These are phyloP conservation scores for Mortierella sp. DNA, from an alignment of 371 early-diverging fungal species.

Conservation along the genomic window DNA sequence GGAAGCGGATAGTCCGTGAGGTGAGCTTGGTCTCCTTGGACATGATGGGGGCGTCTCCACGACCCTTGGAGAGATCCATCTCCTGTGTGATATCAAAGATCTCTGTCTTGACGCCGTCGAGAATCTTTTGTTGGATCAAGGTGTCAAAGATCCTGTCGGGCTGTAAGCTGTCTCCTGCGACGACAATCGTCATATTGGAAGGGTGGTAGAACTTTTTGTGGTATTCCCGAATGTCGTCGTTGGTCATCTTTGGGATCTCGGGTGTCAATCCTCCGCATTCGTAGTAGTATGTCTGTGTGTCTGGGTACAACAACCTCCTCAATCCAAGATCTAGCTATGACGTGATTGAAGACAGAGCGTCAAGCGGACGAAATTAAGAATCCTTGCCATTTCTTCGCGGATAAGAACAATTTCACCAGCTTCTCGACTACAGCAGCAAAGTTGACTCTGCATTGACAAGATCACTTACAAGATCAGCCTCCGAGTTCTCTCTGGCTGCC, in stretches of 20 bases:
- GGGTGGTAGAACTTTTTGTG: slow-evolving; percentile 75
- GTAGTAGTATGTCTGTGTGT: slow-evolving; percentile 69
- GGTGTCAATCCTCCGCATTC: slow-evolving; percentile 82
- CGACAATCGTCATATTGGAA: slow-evolving; percentile 72
- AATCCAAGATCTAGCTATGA: slow-evolving; percentile 58
- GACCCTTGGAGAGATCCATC: slow-evolving; percentile 52
- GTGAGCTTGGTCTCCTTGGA: slow-evolving; percentile 43
- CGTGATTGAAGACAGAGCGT: too few relatives aligned
- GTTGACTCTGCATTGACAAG: neutral
- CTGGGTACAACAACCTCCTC: slow-evolving; percentile 63
- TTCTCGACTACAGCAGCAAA: neutral
- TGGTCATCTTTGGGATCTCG: slow-evolving; percentile 76
- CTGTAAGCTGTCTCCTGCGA: slow-evolving; percentile 69
- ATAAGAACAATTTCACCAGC: neutral
- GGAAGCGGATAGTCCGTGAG: slow-evolving; percentile 63
- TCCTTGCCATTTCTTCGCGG: neutral
- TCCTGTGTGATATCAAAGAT: slow-evolving; percentile 41
- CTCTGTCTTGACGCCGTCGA: slow-evolving; percentile 6
- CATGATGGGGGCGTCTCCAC: slow-evolving; percentile 59
- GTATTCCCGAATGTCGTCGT: slow-evolving; percentile 77
- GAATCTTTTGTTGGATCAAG: slow-evolving; percentile 45
- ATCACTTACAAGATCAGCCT: slow-evolving; percentile 65
- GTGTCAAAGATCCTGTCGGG: slow-evolving; percentile 58
- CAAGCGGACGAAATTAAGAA: neutral
- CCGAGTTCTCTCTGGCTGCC: slow-evolving; percentile 77